Evolutionary conservation across 352 stramenopile species (phyloP).

Genomic region (Phytophthora idaei): DNA sequence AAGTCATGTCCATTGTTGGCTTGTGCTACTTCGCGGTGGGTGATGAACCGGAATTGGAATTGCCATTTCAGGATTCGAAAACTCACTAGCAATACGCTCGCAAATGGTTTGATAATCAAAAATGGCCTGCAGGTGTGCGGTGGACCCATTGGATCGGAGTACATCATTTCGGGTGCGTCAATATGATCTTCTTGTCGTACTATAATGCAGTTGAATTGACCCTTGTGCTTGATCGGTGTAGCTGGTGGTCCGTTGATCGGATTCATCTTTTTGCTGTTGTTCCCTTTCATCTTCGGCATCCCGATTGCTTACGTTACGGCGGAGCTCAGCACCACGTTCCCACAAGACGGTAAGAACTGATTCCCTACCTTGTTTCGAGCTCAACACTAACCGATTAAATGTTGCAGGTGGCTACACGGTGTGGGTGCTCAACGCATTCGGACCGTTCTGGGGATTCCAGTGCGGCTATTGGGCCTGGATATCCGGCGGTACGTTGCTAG

Average conservation of each 20-base stretch:
- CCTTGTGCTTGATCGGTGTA: constrained; percentile 6
- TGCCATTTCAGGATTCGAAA: neutral
- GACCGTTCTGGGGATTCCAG: constrained; percentile 86
- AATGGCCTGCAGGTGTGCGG: constrained; percentile 30
- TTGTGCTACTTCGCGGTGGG: constrained; percentile 63
- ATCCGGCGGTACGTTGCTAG: constrained; percentile 40
- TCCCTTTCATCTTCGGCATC: constrained; percentile 91
- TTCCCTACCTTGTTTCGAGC: neutral
- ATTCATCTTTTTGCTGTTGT: constrained; percentile 85
- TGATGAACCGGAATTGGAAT: neutral
- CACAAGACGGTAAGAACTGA: constrained; percentile 57
- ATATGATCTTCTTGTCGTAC: neutral
- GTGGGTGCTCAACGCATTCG: constrained; percentile 93
- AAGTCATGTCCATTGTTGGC: constrained; percentile 59
- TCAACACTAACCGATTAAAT: constrained; percentile 5
- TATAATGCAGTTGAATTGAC: neutral
- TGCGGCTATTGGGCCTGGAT: constrained; percentile 87
- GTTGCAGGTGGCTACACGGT: constrained; percentile 73
- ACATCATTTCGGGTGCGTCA: constrained; percentile 44
- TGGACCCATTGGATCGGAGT: constrained; percentile 49
- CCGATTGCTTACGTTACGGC: constrained; percentile 93
- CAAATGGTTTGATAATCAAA: no score
- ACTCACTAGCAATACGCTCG: neutral
- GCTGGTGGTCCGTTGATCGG: constrained; percentile 68
- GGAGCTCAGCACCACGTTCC: constrained; percentile 91